phyloP scores from a whole-genome alignment of 2,329 filamentous ascomycete species.

The Fusarium compactum region DNA sequence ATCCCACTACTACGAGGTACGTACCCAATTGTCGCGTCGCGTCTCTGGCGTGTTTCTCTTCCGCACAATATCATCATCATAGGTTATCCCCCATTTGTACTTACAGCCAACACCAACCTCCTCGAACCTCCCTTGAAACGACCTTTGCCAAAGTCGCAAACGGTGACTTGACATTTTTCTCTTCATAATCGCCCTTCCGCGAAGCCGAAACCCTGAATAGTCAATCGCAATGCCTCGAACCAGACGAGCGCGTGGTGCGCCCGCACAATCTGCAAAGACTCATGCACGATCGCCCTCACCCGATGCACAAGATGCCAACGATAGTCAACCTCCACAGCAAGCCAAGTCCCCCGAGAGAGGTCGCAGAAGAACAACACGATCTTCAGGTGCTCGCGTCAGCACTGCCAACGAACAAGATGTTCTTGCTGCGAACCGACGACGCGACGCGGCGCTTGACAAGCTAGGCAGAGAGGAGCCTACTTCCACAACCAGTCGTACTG shows the following conservation, averaged over 20 bases:
- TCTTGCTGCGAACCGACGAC: slow-evolving; percentile 45
- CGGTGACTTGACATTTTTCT: neutral
- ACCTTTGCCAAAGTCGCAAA: slow-evolving; percentile 12
- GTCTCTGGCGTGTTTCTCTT: slow-evolving; percentile 46
- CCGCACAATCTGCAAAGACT: slow-evolving; percentile 41
- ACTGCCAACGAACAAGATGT: slow-evolving; percentile 46
- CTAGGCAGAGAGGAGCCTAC: slow-evolving; percentile 54
- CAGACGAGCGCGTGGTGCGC: slow-evolving; percentile 47
- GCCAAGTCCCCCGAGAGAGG: slow-evolving; percentile 40
- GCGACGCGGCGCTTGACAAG: slow-evolving; percentile 54
- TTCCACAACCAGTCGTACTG: slow-evolving; percentile 44
- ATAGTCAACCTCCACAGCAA: slow-evolving; percentile 29
- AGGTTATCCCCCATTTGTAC: slow-evolving; percentile 17
- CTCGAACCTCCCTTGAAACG: slow-evolving; percentile 6
- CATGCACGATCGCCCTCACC: slow-evolving; percentile 34
- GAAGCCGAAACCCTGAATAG: neutral
- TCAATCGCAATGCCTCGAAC: slow-evolving; percentile 48
- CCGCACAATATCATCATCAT: slow-evolving; percentile 45
- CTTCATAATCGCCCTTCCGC: neutral
- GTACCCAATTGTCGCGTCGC: slow-evolving; percentile 50
- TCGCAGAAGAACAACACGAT: slow-evolving; percentile 44
- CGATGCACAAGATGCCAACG: slow-evolving; percentile 28
- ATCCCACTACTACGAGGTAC: slow-evolving; percentile 3
- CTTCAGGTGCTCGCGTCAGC: slow-evolving; percentile 36
- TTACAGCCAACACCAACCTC: slow-evolving; percentile 4